Percentiles rank a stretch among this genome's conserved stretches.
These are phyloP conservation scores for Penicillium sp. DNA, from an alignment of 2,329 filamentous ascomycete species.

Conservation along the genomic window DNA sequence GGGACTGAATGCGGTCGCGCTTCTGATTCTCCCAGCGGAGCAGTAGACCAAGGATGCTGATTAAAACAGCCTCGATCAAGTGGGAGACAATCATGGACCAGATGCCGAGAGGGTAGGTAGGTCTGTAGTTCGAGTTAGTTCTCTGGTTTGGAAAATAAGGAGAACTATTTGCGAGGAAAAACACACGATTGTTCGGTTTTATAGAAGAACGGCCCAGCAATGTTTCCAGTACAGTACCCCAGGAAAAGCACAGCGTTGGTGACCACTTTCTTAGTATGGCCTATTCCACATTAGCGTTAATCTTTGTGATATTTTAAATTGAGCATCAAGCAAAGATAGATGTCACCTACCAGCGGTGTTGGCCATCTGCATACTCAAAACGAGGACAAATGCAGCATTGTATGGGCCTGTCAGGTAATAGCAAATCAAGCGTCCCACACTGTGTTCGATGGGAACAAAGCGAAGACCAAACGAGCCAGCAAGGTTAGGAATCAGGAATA, in stretches of 20 bases:
- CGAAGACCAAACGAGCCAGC: slow-evolving; percentile 58
- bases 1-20: slow-evolving; percentile 49
- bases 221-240: slow-evolving; percentile 60
- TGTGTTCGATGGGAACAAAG: slow-evolving; percentile 51
- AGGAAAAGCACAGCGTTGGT: slow-evolving; percentile 62
- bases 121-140: slow-evolving; percentile 28
- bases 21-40: slow-evolving; percentile 51
- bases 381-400: slow-evolving; percentile 54
- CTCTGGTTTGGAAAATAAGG: not conserved
- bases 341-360: slow-evolving; percentile 43
- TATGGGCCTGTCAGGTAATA: slow-evolving; percentile 58
- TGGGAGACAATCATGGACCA: slow-evolving; percentile 58
- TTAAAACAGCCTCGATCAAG: slow-evolving; percentile 50
- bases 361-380: slow-evolving; percentile 46
- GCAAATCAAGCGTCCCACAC: slow-evolving; percentile 57
- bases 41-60: slow-evolving; percentile 47
- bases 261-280: slow-evolving; percentile 63
- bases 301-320: too few relatives aligned
- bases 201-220: slow-evolving; percentile 63
- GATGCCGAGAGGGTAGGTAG: slow-evolving; percentile 51
- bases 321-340: fast-evolving
- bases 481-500: slow-evolving; percentile 60
- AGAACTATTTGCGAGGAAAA: not conserved
- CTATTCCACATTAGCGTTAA: slow-evolving; percentile 20
- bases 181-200: slow-evolving; percentile 50